phyloP scores from a whole-genome alignment of 345 rosid species.

The Trapa incisa region DNA sequence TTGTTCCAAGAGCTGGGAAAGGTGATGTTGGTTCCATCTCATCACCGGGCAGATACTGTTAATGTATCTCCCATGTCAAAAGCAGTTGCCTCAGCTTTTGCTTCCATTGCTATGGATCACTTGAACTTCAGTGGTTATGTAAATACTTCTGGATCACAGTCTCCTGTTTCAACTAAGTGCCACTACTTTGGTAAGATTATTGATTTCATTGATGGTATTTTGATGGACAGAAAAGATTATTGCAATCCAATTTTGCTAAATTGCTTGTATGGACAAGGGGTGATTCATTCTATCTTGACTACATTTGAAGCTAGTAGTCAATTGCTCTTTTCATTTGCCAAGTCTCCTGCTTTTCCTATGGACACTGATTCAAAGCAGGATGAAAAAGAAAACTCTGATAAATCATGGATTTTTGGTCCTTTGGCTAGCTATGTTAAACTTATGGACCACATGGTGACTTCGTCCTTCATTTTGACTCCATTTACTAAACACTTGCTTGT shows the following conservation, averaged over 20 bases:
- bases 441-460: slow-evolving; percentile 91
- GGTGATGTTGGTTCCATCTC: slow-evolving; percentile 84
- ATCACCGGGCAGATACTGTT: slow-evolving; percentile 79
- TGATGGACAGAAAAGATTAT: slow-evolving; percentile 79
- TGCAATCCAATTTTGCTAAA: slow-evolving; percentile 78
- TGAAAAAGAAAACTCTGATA: slow-evolving; percentile 53
- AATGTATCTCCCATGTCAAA: slow-evolving; percentile 74
- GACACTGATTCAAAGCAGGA: slow-evolving; percentile 71
- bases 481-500: slow-evolving; percentile 71
- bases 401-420: slow-evolving; percentile 87
- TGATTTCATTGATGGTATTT: slow-evolving; percentile 73
- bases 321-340: slow-evolving; percentile 55
- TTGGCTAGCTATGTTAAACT: slow-evolving; percentile 81
- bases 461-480: slow-evolving; percentile 77
- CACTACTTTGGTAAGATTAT: slow-evolving; percentile 89
- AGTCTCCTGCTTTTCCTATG: slow-evolving; percentile 73
- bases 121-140: slow-evolving; percentile 62
- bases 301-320: slow-evolving; percentile 96
- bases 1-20: slow-evolving; percentile 95
- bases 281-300: slow-evolving; percentile 67
- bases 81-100: slow-evolving; percentile 68
- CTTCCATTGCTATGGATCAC: slow-evolving; percentile 65
- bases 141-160: slow-evolving; percentile 40
- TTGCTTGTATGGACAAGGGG: slow-evolving; percentile 70
- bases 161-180: slow-evolving; percentile 67